These are phyloP conservation scores for Ophiostoma ips DNA, from an alignment of 2,329 filamentous ascomycete genomes.

Conservation along the genomic window DNA sequence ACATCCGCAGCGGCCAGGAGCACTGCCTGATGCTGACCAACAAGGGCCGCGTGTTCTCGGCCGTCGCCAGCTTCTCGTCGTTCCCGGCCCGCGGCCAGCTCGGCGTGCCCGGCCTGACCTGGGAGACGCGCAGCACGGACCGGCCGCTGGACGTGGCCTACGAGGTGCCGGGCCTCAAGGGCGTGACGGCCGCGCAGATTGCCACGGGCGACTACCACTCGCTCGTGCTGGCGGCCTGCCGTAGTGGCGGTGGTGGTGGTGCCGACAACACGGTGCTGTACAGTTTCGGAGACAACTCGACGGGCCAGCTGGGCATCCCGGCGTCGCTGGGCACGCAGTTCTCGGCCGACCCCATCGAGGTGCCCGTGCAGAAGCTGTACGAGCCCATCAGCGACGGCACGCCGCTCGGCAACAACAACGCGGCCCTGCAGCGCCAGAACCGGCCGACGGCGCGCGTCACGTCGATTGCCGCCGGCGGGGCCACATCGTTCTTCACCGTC, in stretches of 20 bases:
- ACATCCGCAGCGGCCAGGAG: slow-evolving; percentile 67
- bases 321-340: slow-evolving; percentile 45
- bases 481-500: slow-evolving; percentile 76
- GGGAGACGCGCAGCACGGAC: slow-evolving; percentile 61
- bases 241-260: neutral
- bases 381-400: slow-evolving; percentile 31
- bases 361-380: slow-evolving; percentile 64
- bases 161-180: slow-evolving; percentile 58
- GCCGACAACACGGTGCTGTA: slow-evolving; percentile 55
- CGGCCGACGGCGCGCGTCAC: slow-evolving; percentile 46
- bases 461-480: slow-evolving; percentile 69
- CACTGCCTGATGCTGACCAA: slow-evolving; percentile 78
- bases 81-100: slow-evolving; percentile 79
- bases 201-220: slow-evolving; percentile 83
- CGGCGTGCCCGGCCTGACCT: slow-evolving; percentile 70
- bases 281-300: slow-evolving; percentile 79
- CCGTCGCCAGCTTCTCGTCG: slow-evolving; percentile 63
- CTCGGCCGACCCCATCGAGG: slow-evolving; percentile 54
- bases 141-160: slow-evolving; percentile 70
- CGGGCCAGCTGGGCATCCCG: slow-evolving; percentile 82
- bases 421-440: neutral
- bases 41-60: slow-evolving; percentile 73
- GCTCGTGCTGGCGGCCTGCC: slow-evolving; percentile 47
- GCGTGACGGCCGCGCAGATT: slow-evolving; percentile 57
- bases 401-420: slow-evolving; percentile 27